Evolutionary conservation across 108 stramenopile species (phyloP).

Genomic region (Nannochloropsis salina): DNA sequence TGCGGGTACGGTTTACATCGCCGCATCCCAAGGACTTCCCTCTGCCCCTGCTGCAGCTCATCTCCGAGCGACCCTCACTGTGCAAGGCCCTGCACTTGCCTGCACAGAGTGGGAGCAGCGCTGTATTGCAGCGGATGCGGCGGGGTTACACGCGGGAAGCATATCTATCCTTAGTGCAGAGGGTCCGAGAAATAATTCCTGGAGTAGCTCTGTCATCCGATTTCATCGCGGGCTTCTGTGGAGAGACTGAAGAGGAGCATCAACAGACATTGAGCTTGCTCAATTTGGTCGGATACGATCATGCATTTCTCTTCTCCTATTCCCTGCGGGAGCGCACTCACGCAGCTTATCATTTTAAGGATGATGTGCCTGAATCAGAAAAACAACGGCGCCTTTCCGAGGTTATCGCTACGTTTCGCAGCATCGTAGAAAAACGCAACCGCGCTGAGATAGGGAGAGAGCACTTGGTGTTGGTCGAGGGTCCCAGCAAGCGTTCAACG

Average conservation of each 20-base stretch:
- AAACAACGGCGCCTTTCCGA: slow-evolving; percentile 70
- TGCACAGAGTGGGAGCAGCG: slow-evolving; percentile 83
- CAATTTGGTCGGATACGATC: slow-evolving; percentile 72
- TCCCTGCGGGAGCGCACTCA: slow-evolving; percentile 85
- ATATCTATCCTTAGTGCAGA: slow-evolving; percentile 74
- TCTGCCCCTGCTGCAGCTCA: slow-evolving; percentile 66
- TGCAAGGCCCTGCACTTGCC: slow-evolving; percentile 92
- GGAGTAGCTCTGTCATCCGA: slow-evolving; percentile 88
- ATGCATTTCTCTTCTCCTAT: slow-evolving; percentile 97
- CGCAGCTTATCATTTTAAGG: slow-evolving; percentile 79
- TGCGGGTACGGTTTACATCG: slow-evolving; percentile 90
- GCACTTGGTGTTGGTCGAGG: slow-evolving; percentile 54
- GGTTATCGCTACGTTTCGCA: slow-evolving; percentile 42
- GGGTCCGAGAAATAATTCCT: slow-evolving; percentile 62
- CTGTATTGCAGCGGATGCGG: slow-evolving; percentile 80
- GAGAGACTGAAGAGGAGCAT: slow-evolving; percentile 93
- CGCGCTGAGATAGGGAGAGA: slow-evolving; percentile 33
- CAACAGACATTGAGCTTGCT: slow-evolving; percentile 58
- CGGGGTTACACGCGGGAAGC: slow-evolving; percentile 90
- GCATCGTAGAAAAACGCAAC: slow-evolving; percentile 27
- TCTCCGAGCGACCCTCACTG: slow-evolving; percentile 78
- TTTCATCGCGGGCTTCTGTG: slow-evolving; percentile 95
- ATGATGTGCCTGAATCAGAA: slow-evolving; percentile 82
- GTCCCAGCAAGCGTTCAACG: slow-evolving; percentile 42
- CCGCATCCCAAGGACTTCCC: slow-evolving; percentile 99